These are phyloP conservation scores for Phytopythium litorale DNA, from an alignment of 352 stramenopile species.

Conservation along the genomic window DNA sequence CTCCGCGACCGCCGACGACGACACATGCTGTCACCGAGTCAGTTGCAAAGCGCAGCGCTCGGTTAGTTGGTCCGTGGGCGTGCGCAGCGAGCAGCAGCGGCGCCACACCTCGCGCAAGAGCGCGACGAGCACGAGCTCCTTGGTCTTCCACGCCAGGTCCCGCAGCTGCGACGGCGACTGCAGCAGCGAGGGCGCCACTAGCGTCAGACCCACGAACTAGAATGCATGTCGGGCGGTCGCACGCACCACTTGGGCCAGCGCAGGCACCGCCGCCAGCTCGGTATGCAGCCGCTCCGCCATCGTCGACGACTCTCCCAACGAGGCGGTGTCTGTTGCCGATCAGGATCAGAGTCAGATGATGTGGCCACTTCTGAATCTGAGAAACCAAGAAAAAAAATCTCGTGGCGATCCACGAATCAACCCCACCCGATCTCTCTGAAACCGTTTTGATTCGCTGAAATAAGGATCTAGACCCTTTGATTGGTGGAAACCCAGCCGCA, in stretches of 20 bases:
- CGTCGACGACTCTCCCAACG: background rate
- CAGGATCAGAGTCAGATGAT: background rate
- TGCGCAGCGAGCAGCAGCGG: background rate
- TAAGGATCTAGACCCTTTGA: background rate
- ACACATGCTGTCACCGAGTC: slow-evolving; percentile 28
- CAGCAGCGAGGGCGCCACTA: background rate
- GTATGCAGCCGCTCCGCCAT: slow-evolving; percentile 22
- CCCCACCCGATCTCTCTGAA: background rate
- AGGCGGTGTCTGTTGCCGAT: background rate
- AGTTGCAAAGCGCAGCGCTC: background rate
- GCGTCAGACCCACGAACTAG: background rate
- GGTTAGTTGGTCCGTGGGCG: background rate
- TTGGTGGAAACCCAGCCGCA: background rate
- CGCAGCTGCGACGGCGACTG: slow-evolving; percentile 38
- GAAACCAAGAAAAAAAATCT: background rate
- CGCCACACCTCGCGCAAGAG: slow-evolving; percentile 44
- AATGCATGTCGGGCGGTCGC: background rate
- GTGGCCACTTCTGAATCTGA: too few species aligned
- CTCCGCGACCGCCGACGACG: slow-evolving; percentile 29
- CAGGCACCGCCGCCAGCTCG: slow-evolving; percentile 29
- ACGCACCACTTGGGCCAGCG: slow-evolving; percentile 27
- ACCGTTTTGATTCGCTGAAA: background rate
- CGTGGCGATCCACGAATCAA: slow-evolving; percentile 5
- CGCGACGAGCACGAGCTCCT: slow-evolving; percentile 37
- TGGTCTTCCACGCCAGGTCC: slow-evolving; percentile 45